Base-by-base conservation (phyloP, 2,329 filamentous ascomycete genomes). In the Amauroascus niger region DNA sequence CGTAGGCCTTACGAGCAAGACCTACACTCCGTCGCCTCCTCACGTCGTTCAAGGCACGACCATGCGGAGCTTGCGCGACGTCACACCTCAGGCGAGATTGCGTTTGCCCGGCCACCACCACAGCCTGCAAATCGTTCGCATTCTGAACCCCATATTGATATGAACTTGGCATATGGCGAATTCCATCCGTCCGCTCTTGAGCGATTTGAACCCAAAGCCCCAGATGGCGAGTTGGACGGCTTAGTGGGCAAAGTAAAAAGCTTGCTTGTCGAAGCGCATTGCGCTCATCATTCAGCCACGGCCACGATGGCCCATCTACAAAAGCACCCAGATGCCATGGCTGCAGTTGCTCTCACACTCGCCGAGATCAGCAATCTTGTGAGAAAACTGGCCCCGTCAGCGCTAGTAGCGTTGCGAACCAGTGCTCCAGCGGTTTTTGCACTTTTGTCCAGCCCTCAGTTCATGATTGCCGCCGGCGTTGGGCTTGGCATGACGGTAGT, bases 401-500 rank as follows among this genome's bases (percentile, higher is more conserved):
- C 91, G 18, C 73, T 98, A 6, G 74, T 79, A 9, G 74, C 84
- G 1, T 73, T 97, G 64, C 94, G 95, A 70, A 78, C 81, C 37
- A 83, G 83, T 18, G 91, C 89, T 35, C 93, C 93, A 0, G 85
- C 87, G 6, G 83, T 95, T 18, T 91, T 95, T 62, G 87, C 85
- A 0, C 78, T 98, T 20, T 79, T 98, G 2, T 83, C 88, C 0
- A 90, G 86, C 54, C 93, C 93, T 0, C 88, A 98, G 65, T 98
- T 98, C 66, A 80, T 96, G 58, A 95, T 98, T 62, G 89, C 89
- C 3, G 88, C 87, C 0, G 87, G 90, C 41, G 82, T 95, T 13
- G 88, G 87, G 0, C 83, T 95, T 0, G 93, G 93, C 13, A 84
- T 95, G n/a, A 97, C 93, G 0, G 83, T 97, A 7, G 88, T 98